These are phyloP conservation scores for Penicillium lividum DNA, from an alignment of 495 filamentous ascomycete genomes.

Conservation along the genomic window DNA sequence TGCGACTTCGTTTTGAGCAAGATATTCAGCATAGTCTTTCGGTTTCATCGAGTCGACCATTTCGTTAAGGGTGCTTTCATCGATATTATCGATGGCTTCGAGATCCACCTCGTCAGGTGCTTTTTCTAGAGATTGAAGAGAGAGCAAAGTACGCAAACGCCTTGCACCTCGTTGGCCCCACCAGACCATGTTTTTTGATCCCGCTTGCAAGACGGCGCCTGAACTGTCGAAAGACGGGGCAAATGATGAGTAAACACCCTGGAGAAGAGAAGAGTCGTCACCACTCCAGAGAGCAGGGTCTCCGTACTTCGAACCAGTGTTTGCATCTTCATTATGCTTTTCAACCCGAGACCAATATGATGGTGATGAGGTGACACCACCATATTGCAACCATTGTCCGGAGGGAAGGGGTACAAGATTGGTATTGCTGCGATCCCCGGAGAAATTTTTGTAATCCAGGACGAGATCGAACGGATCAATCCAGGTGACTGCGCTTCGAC, in stretches of 20 bases:
- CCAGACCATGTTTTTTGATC: slow-evolving; percentile 77
- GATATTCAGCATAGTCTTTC: slow-evolving; percentile 5
- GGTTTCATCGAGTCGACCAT: slow-evolving; percentile 45
- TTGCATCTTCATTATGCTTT: slow-evolving; percentile 28
- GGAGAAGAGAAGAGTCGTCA: slow-evolving; percentile 60
- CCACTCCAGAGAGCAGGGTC: slow-evolving; percentile 38
- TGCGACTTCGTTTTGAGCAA: slow-evolving; percentile 37
- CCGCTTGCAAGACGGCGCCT: slow-evolving; percentile 67
- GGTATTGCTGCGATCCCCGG: slow-evolving; percentile 44
- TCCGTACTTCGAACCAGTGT: slow-evolving; percentile 21
- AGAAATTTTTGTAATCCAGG: slow-evolving; percentile 37
- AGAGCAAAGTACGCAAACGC: slow-evolving; percentile 54
- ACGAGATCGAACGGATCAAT: slow-evolving; percentile 45
- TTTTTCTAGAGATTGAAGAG: slow-evolving; percentile 42
- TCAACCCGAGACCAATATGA: slow-evolving; percentile 45
- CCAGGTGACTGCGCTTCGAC: slow-evolving; percentile 34
- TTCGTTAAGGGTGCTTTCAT: slow-evolving; percentile 50
- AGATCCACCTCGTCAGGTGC: slow-evolving; percentile 19
- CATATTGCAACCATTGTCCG: slow-evolving; percentile 47
- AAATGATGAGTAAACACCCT: slow-evolving; percentile 85
- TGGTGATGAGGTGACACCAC: slow-evolving; percentile 43
- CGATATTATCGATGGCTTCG: slow-evolving; percentile 40
- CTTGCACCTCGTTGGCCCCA: slow-evolving; percentile 76
- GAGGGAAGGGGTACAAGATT: slow-evolving; percentile 42
- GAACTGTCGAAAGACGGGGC: slow-evolving; percentile 82